Base-by-base conservation (phyloP, 108 stramenopile genomes). In the Parietichytrium sp. region DNA sequence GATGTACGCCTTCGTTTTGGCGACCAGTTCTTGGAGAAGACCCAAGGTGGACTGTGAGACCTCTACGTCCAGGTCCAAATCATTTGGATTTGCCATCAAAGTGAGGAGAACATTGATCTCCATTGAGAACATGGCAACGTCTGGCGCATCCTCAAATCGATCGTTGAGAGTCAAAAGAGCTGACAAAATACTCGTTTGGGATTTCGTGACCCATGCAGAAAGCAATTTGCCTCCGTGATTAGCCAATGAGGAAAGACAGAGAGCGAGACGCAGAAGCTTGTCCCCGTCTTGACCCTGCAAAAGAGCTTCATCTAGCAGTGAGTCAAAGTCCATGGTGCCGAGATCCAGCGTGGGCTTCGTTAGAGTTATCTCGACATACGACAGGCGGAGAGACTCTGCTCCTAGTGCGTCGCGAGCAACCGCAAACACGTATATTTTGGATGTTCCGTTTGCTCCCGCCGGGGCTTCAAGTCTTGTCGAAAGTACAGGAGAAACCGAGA, bases 321-420 rank as follows among this genome's bases (percentile, higher is more conserved):
- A 23, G 10, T 1, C 61, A 27, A 72, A 72, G 33, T 45, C 20
- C 10, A 25, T 7, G 61, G 61, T 6, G 15, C 20, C 61, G 38
- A 72, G 29, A 45, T 10, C 10, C 23, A 42, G 61, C 61, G 45
- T 72, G 23, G 61, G 61, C 20, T 72, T 72, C 33, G 15, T 1
- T 6, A 72, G 20, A 8, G 61, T 72, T 13, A 72, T 72, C 38
- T 33, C 15, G 8, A 72, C 38, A 27, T 45, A 72, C 23, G 36
- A 23, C 6, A 45, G 10, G 7, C 61, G 61, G n/a, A 45, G 61
- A 25, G 38, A 45, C 42, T 72, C 61, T 6, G 61, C 61, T 10
- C 61, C 61, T 10, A 72, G 61, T 25, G 61, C 33, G 42, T 72
- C 61, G 13, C 61, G 61, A 8, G 61, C 61, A 0, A 72, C 61